phyloP scores from a whole-genome alignment of 768 basidiomycete genomes.

The Cystobasidium onofrii region DNA sequence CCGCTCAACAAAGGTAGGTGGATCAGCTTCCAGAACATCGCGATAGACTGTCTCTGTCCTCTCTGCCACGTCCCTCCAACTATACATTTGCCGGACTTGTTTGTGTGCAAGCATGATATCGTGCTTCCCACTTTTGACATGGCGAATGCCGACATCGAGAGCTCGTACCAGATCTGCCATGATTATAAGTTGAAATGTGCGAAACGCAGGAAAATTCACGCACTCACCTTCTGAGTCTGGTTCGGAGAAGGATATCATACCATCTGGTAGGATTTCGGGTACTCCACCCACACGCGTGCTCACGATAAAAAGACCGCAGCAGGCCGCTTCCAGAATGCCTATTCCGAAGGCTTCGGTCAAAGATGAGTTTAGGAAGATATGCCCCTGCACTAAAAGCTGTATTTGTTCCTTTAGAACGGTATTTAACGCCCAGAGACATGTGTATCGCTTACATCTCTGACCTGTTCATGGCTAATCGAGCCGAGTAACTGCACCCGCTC shows the following conservation, averaged over 20 bases:
- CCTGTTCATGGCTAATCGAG: slow-evolving; percentile 67
- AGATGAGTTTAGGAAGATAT: slow-evolving; percentile 90
- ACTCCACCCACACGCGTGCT: slow-evolving; percentile 90
- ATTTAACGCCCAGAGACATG: not conserved
- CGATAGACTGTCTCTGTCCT: slow-evolving; percentile 79
- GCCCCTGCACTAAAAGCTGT: slow-evolving; percentile 73
- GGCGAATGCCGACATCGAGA: slow-evolving; percentile 66
- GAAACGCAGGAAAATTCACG: slow-evolving; percentile 6
- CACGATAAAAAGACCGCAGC: slow-evolving; percentile 86
- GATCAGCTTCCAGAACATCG: slow-evolving; percentile 56
- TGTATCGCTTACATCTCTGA: slow-evolving; percentile 57
- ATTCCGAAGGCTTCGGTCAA: slow-evolving; percentile 95
- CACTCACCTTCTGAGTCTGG: slow-evolving; percentile 89
- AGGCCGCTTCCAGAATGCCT: slow-evolving; percentile 93
- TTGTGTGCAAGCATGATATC: slow-evolving; percentile 69
- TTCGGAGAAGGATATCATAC: slow-evolving; percentile 90
- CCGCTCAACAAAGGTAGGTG: slow-evolving; percentile 67
- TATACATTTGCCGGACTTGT: slow-evolving; percentile 72
- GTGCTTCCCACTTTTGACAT: slow-evolving; percentile 60
- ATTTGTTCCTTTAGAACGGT: not conserved
- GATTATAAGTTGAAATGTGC: not conserved
- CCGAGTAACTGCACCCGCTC: slow-evolving; percentile 88
- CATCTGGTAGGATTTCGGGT: slow-evolving; percentile 82
- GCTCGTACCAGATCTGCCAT: slow-evolving; percentile 70
- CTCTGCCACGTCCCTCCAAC: slow-evolving; percentile 68